These are phyloP conservation scores for Heterobasidion irregulare DNA, from an alignment of 1,284 basidiomycete genomes.

Conservation along the genomic window DNA sequence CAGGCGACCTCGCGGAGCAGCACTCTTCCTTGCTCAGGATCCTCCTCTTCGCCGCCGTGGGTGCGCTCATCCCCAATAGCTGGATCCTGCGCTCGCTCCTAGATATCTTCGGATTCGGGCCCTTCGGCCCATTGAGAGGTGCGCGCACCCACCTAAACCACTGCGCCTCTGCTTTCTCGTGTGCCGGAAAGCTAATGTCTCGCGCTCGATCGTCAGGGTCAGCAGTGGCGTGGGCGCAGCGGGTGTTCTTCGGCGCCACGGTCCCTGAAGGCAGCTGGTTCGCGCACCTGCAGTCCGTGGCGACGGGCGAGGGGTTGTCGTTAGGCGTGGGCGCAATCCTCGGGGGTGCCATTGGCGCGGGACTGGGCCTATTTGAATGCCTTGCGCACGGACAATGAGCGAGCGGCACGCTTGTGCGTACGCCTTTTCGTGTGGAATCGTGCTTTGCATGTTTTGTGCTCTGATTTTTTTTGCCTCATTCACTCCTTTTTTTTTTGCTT, in stretches of 20 bases:
- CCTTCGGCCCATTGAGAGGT: not conserved
- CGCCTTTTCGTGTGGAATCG: too few relatives aligned
- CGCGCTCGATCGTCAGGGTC: not conserved
- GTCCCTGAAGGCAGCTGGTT: not conserved
- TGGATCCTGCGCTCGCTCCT: not conserved
- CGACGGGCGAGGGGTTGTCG: not conserved
- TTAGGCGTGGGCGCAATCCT: not conserved
- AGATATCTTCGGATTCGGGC: not conserved
- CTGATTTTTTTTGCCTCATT: too few relatives aligned
- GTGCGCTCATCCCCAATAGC: not conserved
- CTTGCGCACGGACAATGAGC: too few relatives aligned
- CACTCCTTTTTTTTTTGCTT: too few relatives aligned
- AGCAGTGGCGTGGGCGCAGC: not conserved
- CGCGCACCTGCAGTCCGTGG: not conserved
- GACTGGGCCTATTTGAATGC: too few relatives aligned
- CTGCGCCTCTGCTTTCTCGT: not conserved
- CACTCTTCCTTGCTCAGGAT: not conserved
- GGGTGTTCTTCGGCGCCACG: not conserved
- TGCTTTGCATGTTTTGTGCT: too few relatives aligned
- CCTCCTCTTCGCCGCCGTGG: not conserved
- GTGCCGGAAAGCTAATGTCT: not conserved
- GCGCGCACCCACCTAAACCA: too few relatives aligned
- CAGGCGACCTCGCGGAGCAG: not conserved
- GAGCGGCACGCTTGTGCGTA: too few relatives aligned
- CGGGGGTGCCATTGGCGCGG: not conserved